A percentile compares a stretch with the other conserved stretches of the same genome.
Conservation (phyloP, 1,139 yeast genomes). For the Arxiozyma telluris region DNA sequence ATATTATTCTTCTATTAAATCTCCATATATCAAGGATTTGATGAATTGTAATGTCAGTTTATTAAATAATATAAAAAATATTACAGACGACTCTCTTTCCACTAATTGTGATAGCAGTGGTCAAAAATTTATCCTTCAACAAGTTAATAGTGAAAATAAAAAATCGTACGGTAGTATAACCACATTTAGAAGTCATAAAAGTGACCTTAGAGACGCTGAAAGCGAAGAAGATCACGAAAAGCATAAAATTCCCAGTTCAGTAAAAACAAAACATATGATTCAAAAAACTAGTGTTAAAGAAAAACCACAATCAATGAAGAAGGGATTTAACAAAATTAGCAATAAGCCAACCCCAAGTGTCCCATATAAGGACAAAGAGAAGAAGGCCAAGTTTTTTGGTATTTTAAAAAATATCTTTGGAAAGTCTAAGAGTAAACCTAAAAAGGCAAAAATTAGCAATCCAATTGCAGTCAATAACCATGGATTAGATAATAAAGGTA, state of each 20-base stretch:
- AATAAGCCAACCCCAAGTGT: background rate
- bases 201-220: slow-evolving; percentile 16
- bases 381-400: slow-evolving; percentile 13
- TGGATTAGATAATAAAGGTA: background rate
- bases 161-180: slow-evolving; percentile 28
- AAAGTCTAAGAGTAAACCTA: slow-evolving; percentile 8
- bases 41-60: slow-evolving; percentile 13
- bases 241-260: background rate
- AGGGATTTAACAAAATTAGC: background rate
- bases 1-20: slow-evolving; percentile 19
- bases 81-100: slow-evolving; percentile 3
- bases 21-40: slow-evolving; percentile 14
- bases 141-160: slow-evolving; percentile 13
- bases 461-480: slow-evolving; percentile 1
- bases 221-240: background rate
- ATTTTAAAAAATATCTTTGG: slow-evolving; percentile 15
- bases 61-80: slow-evolving; percentile 3
- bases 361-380: slow-evolving; percentile 7
- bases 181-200: slow-evolving; percentile 25
- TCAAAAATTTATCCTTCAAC: slow-evolving; percentile 2
- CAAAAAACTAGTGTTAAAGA: background rate
- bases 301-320: background rate
- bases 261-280: background rate
- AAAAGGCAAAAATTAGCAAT: slow-evolving; percentile 4
- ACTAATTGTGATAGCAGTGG: background rate